A percentile compares a stretch with the other conserved stretches of the same genome.
phyloP scores from a whole-genome alignment of 768 basidiomycete species.

The Thelephora ganbajun region DNA sequence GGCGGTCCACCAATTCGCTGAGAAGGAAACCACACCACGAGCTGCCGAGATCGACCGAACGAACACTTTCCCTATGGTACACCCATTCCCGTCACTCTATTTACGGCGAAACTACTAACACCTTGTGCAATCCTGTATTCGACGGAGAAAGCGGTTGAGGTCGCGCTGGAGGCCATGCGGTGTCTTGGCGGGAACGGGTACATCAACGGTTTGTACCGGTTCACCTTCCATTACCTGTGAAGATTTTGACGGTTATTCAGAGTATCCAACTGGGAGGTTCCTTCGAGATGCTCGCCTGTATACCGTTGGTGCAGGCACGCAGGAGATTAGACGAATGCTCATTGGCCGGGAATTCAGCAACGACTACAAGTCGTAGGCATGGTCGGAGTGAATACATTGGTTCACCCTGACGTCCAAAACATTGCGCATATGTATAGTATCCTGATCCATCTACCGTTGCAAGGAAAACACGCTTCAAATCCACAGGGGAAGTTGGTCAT shows the following conservation, averaged over 20 bases:
- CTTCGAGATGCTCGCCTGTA: conserved; percentile 81
- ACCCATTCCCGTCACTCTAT: conserved; percentile 9
- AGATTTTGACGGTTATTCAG: conserved; percentile 22
- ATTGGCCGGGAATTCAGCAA: conserved; percentile 90
- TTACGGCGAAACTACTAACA: neutral
- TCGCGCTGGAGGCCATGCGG: conserved; percentile 84
- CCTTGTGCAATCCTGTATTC: conserved; percentile 82
- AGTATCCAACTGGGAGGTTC: conserved; percentile 82
- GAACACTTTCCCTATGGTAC: conserved; percentile 68
- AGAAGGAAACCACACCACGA: conserved; percentile 73
- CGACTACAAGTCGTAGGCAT: conserved; percentile 25
- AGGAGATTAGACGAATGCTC: conserved; percentile 88
- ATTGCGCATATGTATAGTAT: neutral
- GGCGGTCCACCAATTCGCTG: conserved; percentile 66
- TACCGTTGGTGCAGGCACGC: conserved; percentile 92
- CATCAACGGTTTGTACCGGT: conserved; percentile 56
- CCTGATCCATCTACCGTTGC: no score
- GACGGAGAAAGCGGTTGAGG: conserved; percentile 87
- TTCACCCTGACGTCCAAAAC: neutral
- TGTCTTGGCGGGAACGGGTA: conserved; percentile 93
- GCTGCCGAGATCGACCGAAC: conserved; percentile 78
- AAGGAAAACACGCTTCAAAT: no score
- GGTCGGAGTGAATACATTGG: neutral
- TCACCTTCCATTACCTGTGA: neutral
- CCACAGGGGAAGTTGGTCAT: no score